A percentile compares a stretch with the other conserved stretches of the same genome.
Evolutionary conservation across 768 basidiomycete genomes (phyloP).

Genomic region (Kwoniella bestiolae): DNA sequence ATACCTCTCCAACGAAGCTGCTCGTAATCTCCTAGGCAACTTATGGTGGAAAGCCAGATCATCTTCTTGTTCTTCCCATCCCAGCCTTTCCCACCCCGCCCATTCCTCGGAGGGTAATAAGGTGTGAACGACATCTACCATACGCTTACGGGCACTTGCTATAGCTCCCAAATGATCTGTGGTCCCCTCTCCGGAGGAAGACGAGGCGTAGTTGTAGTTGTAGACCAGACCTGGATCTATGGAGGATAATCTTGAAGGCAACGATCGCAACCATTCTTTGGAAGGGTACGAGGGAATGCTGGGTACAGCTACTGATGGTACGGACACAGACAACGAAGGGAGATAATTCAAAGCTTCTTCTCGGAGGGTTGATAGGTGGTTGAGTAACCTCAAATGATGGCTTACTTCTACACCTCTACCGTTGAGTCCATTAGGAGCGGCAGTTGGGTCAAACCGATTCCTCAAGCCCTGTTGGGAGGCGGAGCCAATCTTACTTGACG

Average conservation of each 20-base stretch:
- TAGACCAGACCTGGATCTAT: conserved; percentile 23
- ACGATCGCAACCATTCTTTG: conserved; percentile 24
- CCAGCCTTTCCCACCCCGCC: conserved; percentile 56
- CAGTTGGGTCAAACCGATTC: conserved; percentile 1
- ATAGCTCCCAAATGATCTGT: conserved; percentile 24
- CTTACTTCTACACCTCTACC: not conserved
- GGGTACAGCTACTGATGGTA: conserved; percentile 18
- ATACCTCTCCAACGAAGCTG: conserved; percentile 10
- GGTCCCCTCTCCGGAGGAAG: not conserved
- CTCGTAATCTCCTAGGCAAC: conserved; percentile 4
- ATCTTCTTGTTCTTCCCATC: conserved; percentile 54
- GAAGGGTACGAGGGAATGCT: conserved; percentile 10
- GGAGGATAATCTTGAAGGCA: conserved; percentile 26
- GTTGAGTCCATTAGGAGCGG: not conserved
- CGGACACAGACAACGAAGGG: conserved; percentile 27
- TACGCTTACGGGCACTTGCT: conserved; percentile 37
- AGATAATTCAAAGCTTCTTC: conserved; percentile 43
- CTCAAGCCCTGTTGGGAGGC: not conserved
- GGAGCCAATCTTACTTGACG: not conserved
- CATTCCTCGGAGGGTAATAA: conserved; percentile 55
- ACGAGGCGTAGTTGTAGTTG: not conserved
- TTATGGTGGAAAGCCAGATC: conserved; percentile 10
- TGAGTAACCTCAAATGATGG: conserved; percentile 26
- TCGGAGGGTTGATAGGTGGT: conserved; percentile 38
- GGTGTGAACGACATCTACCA: conserved; percentile 49